Percentiles rank a stretch among this genome's conserved stretches.
Evolutionary conservation across 1,139 yeast species (phyloP).

Genomic region (Saccharomyces hybrid): DNA sequence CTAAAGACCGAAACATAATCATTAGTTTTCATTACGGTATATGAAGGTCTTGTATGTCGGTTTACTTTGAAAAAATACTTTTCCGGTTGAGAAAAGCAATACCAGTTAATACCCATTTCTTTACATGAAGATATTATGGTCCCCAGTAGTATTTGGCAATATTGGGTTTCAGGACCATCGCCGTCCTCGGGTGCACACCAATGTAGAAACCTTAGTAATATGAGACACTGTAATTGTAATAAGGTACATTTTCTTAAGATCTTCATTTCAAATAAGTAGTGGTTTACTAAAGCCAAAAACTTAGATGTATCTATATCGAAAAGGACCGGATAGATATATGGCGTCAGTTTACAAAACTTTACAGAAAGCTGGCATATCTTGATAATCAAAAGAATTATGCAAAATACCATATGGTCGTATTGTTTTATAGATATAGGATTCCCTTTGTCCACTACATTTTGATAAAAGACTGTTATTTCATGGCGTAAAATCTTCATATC

Average conservation of each 20-base stretch:
- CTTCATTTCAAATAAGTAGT: constrained; percentile 20
- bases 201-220: constrained; percentile 26
- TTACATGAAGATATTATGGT: constrained; percentile 25
- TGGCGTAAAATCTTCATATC: constrained; percentile 14
- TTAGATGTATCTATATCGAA: constrained; percentile 18
- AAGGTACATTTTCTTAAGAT: constrained; percentile 25
- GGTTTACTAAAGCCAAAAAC: constrained; percentile 22
- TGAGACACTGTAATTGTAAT: constrained; percentile 22
- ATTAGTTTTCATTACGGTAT: constrained; percentile 11
- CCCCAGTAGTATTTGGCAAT: constrained; percentile 26
- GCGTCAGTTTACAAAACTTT: constrained; percentile 14
- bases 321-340: constrained; percentile 10
- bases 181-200: constrained; percentile 32
- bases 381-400: constrained; percentile 22
- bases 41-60: constrained; percentile 15
- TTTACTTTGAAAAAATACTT: constrained; percentile 16
- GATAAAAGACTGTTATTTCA: constrained; percentile 17
- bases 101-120: constrained; percentile 29
- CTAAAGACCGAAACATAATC: constrained; percentile 16
- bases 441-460: constrained; percentile 8
- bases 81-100: constrained; percentile 13
- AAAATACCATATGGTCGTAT: constrained; percentile 24
- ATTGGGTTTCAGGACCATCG: constrained; percentile 27
- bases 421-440: constrained; percentile 14
- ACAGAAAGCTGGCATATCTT: constrained; percentile 22